Base-by-base conservation (phyloP, 306 rosid genomes). In the Citrullus colocynthis region DNA sequence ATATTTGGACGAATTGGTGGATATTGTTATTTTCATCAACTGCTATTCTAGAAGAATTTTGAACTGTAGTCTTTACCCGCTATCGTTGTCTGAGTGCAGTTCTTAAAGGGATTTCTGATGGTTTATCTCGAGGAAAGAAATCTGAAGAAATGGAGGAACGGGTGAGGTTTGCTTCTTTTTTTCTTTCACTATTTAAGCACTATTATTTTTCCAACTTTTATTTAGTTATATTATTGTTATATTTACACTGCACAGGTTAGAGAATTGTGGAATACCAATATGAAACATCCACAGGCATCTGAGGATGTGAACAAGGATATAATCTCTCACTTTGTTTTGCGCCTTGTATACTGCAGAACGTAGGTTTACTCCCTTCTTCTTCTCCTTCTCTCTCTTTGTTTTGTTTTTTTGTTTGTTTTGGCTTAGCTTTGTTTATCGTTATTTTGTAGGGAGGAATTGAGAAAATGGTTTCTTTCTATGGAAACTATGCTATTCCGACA, bases 391-490 rank as follows among this genome's bases (percentile, higher is more conserved):
- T 0, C 9, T 3, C 15, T 45, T 6, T 11, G 12, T 45, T 11
- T 45, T 45, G 7, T 45, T 45, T 42, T 6, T 7, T 41, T 6
- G 8, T 45, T 21, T 37, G 65, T 9, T 15, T 63, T 36, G 71
- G 66, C 78, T 34, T 74, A 44, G 57, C 51, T 55, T 56, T 79
- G 78, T 61, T 75, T 18, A 60, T 42, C 60, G 16, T 74, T 75
- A 36, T 60, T 70, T 34, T 59, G 70, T 62, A 95, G 99, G 81
- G 99, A 95, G 79, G 97, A 95, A 8, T 86, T 92, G 88, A 89
- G 97, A 81, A 95, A 90, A 85, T 95, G 99, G 99, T 92, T 95
- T 81, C 93, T 95, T 75, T 87, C 97, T 24, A 85, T 85, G 97
- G 99, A 95, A 84, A 84, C 91, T 81, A 74, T 86, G 72, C 88